Base-by-base conservation (phyloP, 2,329 filamentous ascomycete species). In the Beauveria sp. region DNA sequence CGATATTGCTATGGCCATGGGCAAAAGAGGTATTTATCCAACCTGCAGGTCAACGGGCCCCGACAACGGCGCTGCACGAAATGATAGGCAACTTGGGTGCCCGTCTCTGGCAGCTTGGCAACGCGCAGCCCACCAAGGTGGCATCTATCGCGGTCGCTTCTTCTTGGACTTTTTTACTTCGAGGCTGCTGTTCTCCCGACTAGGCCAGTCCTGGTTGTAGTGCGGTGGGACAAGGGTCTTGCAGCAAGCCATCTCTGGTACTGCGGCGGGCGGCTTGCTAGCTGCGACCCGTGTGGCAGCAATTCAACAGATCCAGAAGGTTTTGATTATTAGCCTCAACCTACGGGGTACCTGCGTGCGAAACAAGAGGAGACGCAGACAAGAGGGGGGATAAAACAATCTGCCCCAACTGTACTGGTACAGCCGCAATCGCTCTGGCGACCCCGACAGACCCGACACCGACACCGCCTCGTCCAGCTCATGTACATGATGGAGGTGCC, bases 281-380 rank as follows among this genome's bases (percentile, higher is more conserved):
- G 48, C n/a, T 37, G 48, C 48, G 16, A 37, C 34, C 34, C 10
- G 5, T 24, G 56, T 48, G 56, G 48, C 56, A 44, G 55, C 48
- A 46, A 59, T 59, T 59, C 56, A 59, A 59, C 56, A 59, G 56
- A 59, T 59, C 56, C 56, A 44, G 30, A 30, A 53, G 48, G 34
- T 41, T 58, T 59, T n/a, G n/a, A n/a, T 59, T 16, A 24, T 59
- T 59, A 59, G 56, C 46, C 56, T 59, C 47, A 59, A 58, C 44
- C 40, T 34, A 16, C 22, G 22, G 30, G 14, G 30, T 10, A 30
- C 18, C 18, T 20, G 10, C 50, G 16, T 43, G 48, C 55, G 43
- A 57, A 26, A 48, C 53, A 30, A 26, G 54, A 37, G n/a, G 54
- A 47, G 43, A 22, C 48, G 50, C 28, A 16, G 20, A 28, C n/a